Base-by-base conservation (phyloP, 306 rosid species). In the Gynostemma pentaphyllum region DNA sequence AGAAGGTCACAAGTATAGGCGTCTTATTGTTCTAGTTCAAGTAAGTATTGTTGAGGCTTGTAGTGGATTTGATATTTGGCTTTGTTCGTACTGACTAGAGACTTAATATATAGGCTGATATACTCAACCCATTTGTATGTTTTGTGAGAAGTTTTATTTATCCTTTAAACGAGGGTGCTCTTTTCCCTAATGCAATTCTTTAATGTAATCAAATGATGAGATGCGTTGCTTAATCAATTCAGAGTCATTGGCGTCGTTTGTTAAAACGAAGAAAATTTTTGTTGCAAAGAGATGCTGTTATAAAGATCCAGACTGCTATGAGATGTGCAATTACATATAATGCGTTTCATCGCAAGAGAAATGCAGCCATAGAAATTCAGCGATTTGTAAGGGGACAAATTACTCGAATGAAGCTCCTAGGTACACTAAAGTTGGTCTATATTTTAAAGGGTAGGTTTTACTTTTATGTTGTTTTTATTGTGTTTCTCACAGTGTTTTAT, bases 191-290 rank as follows among this genome's bases (percentile, higher is more conserved):
- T 56, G 28, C 36, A 56, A 56, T 16, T 56, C 10, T 59, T 21
- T 4, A 22, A 60, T 6, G 12, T 21, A 37, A 5, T 6, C 36
- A 60, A 37, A 37, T 39, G 47, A 39, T 37, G 21, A 32, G 37
- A 7, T 22, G 45, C 28, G 29, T 53, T 22, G 21, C 36, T 39
- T 13, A 7, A 60, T 60, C 24, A 71, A 59, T 77, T 30, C 75
- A 91, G 96, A 91, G 83, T 56, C 70, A 70, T 70, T 91, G 72
- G 60, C 92, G 87, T 37, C 75, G 89, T 72, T 82, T 83, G 92
- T 73, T 85, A 65, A 79, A 62, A 55, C 77, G 77, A 74, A 84
- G 70, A 45, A 64, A 82, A 26, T 79, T 80, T 69, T 52, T 72
- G 64, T 54, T 79, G 59, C 87, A 60, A 74, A 75, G 76, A 79